phyloP scores from a whole-genome alignment of 768 basidiomycete genomes.

The Atractiella rhizophila region DNA sequence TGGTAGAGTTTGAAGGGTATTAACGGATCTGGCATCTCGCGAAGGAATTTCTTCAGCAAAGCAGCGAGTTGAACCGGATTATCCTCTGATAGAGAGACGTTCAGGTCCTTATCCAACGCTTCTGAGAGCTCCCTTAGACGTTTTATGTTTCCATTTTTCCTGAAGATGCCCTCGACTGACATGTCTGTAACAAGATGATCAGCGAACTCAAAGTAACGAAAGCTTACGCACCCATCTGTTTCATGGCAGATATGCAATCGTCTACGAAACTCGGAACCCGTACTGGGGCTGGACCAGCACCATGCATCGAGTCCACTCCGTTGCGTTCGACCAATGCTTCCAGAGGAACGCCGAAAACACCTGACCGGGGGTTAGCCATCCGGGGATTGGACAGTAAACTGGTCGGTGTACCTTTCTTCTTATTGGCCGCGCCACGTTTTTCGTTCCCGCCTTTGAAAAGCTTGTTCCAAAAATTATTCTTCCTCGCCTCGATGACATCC shows the following conservation, averaged over 20 bases:
- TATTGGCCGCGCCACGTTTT: slow-evolving; percentile 56
- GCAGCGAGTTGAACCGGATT: slow-evolving; percentile 94
- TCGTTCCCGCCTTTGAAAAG: slow-evolving; percentile 56
- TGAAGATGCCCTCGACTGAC: slow-evolving; percentile 96
- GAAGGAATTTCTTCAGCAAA: slow-evolving; percentile 82
- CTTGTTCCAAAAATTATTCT: slow-evolving; percentile 86
- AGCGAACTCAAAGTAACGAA: slow-evolving; percentile 1
- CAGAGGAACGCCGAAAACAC: slow-evolving; percentile 76
- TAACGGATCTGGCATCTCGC: slow-evolving; percentile 85
- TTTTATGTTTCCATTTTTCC: slow-evolving; percentile 91
- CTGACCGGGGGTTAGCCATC: slow-evolving; percentile 26
- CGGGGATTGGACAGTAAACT: background rate
- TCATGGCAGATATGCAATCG: slow-evolving; percentile 92
- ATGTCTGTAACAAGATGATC: slow-evolving; percentile 39
- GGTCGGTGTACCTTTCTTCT: slow-evolving; percentile 33
- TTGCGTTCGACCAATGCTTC: slow-evolving; percentile 80
- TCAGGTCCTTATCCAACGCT: slow-evolving; percentile 74
- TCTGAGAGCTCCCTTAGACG: slow-evolving; percentile 74
- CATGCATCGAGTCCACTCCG: slow-evolving; percentile 81
- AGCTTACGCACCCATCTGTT: slow-evolving; percentile 66
- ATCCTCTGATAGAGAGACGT: slow-evolving; percentile 76
- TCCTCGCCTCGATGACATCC: slow-evolving; percentile 76
- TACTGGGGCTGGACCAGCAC: slow-evolving; percentile 57
- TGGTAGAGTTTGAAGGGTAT: slow-evolving; percentile 83
- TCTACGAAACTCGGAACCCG: slow-evolving; percentile 93